Conservation (phyloP, 495 filamentous ascomycete species). For the Aspergillus ellipticus region DNA sequence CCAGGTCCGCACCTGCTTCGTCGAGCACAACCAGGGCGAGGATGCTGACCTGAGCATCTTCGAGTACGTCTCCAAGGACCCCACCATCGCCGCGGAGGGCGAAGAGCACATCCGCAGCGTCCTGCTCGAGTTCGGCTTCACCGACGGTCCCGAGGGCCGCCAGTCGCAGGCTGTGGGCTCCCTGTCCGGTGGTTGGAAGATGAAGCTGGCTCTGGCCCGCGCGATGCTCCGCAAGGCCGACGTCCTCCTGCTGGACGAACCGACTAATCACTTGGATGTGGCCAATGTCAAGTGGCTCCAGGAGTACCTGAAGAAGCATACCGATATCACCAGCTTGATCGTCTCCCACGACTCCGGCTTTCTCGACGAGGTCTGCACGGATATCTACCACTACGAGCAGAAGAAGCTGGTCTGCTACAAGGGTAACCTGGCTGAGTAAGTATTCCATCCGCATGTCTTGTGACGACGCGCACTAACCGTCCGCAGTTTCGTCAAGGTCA, state of each 20-base stretch:
- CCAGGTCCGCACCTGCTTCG: conserved; percentile 90
- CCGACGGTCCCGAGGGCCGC: conserved; percentile 78
- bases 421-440: conserved; percentile 78
- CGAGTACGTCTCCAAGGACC: conserved; percentile 84
- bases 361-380: conserved; percentile 93
- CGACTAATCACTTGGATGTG: conserved; percentile 97
- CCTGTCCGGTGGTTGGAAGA: conserved; percentile 99
- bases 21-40: conserved; percentile 98
- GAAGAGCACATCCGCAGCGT: conserved; percentile 76
- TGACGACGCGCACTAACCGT: conserved; percentile 12
- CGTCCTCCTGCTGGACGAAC: conserved; percentile 94
- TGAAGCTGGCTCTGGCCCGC: conserved; percentile 96
- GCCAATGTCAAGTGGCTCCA: conserved; percentile 94
- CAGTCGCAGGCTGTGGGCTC: conserved; percentile 87
- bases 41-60: conserved; percentile 93
- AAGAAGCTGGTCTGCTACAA: conserved; percentile 96
- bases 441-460: neutral
- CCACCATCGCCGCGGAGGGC: conserved; percentile 69
- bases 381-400: conserved; percentile 98
- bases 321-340: conserved; percentile 95
- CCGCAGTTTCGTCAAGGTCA: conserved; percentile 72
- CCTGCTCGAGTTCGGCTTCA: conserved; percentile 89
- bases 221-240: conserved; percentile 97
- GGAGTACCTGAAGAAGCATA: conserved; percentile 90
- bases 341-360: conserved; percentile 98